Evolutionary conservation across 2,329 filamentous ascomycete species (phyloP).

Genomic region (Aspergillus pseudoviridinutans): DNA sequence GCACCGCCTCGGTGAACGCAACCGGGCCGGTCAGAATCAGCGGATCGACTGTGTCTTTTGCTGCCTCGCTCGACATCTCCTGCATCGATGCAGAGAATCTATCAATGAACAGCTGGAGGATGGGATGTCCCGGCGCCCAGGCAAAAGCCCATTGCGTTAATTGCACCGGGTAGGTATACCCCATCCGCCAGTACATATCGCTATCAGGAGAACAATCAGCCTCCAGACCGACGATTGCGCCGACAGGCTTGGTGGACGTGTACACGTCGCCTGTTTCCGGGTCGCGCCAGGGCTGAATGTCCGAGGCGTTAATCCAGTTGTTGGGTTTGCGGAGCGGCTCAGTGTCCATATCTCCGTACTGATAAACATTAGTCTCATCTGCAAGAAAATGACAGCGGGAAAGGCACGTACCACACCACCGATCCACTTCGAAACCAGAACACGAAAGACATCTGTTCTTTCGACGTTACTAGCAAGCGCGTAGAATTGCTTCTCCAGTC

Average conservation of each 20-base stretch:
- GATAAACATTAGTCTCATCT: too few relatives aligned
- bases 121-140: slow-evolving; percentile 22
- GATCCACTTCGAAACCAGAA: slow-evolving; percentile 29
- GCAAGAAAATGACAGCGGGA: background rate
- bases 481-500: slow-evolving; percentile 17
- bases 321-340: slow-evolving; percentile 23
- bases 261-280: slow-evolving; percentile 17
- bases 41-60: slow-evolving; percentile 18
- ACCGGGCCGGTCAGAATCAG: slow-evolving; percentile 27
- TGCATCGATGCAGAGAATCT: slow-evolving; percentile 12
- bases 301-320: slow-evolving; percentile 22
- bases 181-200: slow-evolving; percentile 32
- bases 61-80: slow-evolving; percentile 4
- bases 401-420: slow-evolving; percentile 12
- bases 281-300: slow-evolving; percentile 27
- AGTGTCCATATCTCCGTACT: slow-evolving; percentile 34
- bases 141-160: slow-evolving; percentile 33
- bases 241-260: slow-evolving; percentile 16
- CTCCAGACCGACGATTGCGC: slow-evolving; percentile 29
- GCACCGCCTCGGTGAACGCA: slow-evolving; percentile 26
- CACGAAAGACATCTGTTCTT: slow-evolving; percentile 29
- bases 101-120: slow-evolving; percentile 25
- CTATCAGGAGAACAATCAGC: slow-evolving; percentile 24
- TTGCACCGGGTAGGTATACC: slow-evolving; percentile 30
- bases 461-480: slow-evolving; percentile 25